Evolutionary conservation across 805 yeast species (phyloP).

Genomic region (Wickerhamiella brachini): DNA sequence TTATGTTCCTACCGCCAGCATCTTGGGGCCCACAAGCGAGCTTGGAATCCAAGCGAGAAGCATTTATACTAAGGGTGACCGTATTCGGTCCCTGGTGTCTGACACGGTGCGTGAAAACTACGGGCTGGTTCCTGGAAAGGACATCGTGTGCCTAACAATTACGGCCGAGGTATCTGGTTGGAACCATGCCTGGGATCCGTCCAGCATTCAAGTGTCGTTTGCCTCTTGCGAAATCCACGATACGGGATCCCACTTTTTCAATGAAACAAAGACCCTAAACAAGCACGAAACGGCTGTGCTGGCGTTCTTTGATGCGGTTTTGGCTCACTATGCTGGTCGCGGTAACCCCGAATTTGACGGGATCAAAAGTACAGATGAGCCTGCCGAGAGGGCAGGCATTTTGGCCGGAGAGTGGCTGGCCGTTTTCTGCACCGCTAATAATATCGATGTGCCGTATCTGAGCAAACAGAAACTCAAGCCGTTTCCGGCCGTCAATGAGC

Average conservation of each 20-base stretch:
- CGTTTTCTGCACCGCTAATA: neutral
- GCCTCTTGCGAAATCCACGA: neutral
- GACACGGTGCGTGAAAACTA: neutral
- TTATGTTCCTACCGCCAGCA: neutral
- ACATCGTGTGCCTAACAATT: neutral
- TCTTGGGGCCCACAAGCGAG: neutral
- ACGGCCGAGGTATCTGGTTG: neutral
- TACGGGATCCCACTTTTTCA: neutral
- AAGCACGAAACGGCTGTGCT: neutral
- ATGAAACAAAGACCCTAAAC: neutral
- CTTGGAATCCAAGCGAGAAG: neutral
- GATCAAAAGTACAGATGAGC: neutral
- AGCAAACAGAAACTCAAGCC: constrained; percentile 1
- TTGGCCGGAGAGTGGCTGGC: constrained; percentile 3
- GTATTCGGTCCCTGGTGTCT: neutral
- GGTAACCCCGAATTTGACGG: neutral
- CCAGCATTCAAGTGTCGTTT: neutral
- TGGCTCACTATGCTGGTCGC: neutral
- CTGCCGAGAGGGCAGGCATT: neutral
- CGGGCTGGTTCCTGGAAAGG: neutral
- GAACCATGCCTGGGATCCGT: neutral
- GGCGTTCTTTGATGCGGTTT: neutral
- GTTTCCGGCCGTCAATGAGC: constrained; percentile 1
- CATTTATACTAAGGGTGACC: neutral
- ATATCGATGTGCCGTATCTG: constrained; percentile 5